Base-by-base conservation (phyloP, 164 flowering plant genomes). In the Sedum album region DNA sequence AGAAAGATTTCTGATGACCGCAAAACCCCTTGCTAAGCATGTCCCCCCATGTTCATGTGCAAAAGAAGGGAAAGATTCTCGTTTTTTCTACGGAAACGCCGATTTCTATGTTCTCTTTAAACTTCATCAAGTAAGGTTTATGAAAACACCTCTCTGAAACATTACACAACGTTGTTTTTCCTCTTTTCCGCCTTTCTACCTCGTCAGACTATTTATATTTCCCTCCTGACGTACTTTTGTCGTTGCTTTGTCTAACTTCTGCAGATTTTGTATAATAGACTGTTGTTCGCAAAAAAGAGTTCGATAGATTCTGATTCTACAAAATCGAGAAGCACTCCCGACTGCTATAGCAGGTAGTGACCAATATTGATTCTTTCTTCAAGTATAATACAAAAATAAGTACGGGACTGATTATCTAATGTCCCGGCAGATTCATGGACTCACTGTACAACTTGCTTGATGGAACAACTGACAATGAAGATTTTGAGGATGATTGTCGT, bases 401-500 rank as follows among this genome's bases (percentile, higher is more conserved):
- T 65, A 5, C 38, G 46, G 28, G 18, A 11, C 42, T 65, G 6
- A 44, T 44, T 44, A 65, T 38, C 65, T 31, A 26, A 65, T 53
- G 61, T 36, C 57, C 49, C 18, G 77, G 55, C 87, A 94, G 99
- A 68, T 92, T 95, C 72, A 84, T 86, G 85, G 80, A 76, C 76
- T 94, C 91, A 2, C 83, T 95, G 46, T 84, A 88, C 77, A 89
- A 73, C 75, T 76, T 95, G 71, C 92, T 95, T 61, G 91, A 90
- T 81, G 99, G 99, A 18, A 80, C 97, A 63, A 82, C 86, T 79
- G 99, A 95, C 68, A 95, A 90, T 76, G 76, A 92, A 41, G 89
- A 88, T 72, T 95, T 87, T 73, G 99, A 95, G 81, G 97, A 95
- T 83, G 97, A 95, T 65, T 95, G 97, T 71, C 86, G 97, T 35